A percentile compares a stretch with the other conserved stretches of the same genome.
Evolutionary conservation across 495 filamentous ascomycete genomes (phyloP).

Genomic region (Aspergillus mulundensis): DNA sequence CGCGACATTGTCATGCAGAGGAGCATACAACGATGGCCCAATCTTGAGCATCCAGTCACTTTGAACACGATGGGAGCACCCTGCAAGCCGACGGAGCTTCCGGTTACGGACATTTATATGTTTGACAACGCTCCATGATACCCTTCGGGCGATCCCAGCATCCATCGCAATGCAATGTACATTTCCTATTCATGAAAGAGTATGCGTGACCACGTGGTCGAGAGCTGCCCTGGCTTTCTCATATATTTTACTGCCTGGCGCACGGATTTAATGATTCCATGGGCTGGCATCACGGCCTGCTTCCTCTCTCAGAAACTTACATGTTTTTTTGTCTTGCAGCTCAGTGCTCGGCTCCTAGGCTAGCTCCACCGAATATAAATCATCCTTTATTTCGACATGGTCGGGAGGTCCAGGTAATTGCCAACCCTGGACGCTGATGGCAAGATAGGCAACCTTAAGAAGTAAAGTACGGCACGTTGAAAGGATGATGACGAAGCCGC

Average conservation of each 20-base stretch:
- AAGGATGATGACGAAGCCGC: slow-evolving; percentile 8
- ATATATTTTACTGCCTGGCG: neutral
- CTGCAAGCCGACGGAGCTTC: neutral
- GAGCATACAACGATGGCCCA: neutral
- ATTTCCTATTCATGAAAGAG: neutral
- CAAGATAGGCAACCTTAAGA: too few relatives aligned
- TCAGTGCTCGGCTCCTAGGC: neutral
- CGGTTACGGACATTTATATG: neutral
- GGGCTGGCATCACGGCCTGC: neutral
- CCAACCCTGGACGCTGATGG: too few relatives aligned
- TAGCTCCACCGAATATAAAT: neutral
- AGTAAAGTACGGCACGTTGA: neutral
- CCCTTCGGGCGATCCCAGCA: neutral
- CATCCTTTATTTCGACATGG: too few relatives aligned
- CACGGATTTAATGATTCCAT: neutral
- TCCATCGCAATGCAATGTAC: neutral
- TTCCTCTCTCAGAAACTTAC: neutral
- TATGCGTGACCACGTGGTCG: too few relatives aligned
- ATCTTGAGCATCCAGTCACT: neutral
- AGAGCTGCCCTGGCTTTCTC: neutral
- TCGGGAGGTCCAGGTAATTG: too few relatives aligned
- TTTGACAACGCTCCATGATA: neutral
- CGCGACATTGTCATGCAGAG: neutral
- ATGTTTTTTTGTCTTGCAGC: neutral
- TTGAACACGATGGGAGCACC: neutral